Percentiles rank a stretch among this genome's conserved stretches.
Evolutionary conservation across 2,329 filamentous ascomycete species (phyloP).

Genomic region (Alternaria sp.): DNA sequence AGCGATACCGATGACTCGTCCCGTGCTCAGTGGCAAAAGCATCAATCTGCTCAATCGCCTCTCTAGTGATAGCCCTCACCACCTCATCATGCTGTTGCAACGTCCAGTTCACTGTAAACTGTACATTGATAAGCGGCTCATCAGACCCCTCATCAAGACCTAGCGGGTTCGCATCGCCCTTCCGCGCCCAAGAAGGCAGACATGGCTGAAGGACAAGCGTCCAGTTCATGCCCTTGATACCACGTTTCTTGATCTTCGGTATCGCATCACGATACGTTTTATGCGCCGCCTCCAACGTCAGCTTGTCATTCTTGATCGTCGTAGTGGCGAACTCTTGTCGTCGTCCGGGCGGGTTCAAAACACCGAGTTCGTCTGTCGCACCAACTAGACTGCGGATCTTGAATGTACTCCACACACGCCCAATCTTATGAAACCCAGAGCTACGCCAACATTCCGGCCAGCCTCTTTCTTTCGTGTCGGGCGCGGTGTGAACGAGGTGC

Average conservation of each 20-base stretch:
- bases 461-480: conserved; percentile 19
- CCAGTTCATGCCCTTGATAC: conserved; percentile 40
- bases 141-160: conserved; percentile 15
- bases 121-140: conserved; percentile 41
- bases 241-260: conserved; percentile 22
- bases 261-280: conserved; percentile 37
- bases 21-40: conserved; percentile 23
- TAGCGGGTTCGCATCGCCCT: conserved; percentile 19
- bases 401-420: conserved; percentile 46
- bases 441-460: conserved; percentile 44
- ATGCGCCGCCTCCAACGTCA: conserved; percentile 37
- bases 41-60: conserved; percentile 43
- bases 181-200: conserved; percentile 20
- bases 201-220: conserved; percentile 36
- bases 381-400: conserved; percentile 39
- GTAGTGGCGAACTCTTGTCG: conserved; percentile 44
- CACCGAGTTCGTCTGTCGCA: conserved; percentile 44
- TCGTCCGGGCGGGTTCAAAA: conserved; percentile 13
- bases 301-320: conserved; percentile 46
- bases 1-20: conserved; percentile 29
- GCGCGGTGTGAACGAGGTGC: conserved; percentile 52
- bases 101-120: conserved; percentile 45
- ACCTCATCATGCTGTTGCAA: conserved; percentile 34
- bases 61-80: conserved; percentile 30
- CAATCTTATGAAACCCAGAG: conserved; percentile 38